Evolutionary conservation across 306 rosid species (phyloP).

Genomic region (Quercus parvula): DNA sequence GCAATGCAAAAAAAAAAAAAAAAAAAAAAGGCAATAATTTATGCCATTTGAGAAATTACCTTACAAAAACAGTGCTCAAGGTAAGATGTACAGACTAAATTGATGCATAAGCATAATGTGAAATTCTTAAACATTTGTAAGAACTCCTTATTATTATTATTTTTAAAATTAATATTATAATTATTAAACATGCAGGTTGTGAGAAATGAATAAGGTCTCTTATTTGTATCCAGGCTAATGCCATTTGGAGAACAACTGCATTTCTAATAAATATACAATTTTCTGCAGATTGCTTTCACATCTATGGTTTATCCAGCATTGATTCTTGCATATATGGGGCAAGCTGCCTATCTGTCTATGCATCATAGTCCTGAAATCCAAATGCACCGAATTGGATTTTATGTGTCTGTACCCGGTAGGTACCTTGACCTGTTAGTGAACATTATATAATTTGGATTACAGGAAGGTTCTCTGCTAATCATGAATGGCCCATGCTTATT

Average conservation of each 20-base stretch:
- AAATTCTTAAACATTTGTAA: no score
- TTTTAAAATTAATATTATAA: no score
- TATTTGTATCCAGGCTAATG: background rate
- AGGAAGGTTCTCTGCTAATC: conserved; percentile 25
- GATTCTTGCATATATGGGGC: conserved; percentile 97
- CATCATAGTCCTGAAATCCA: conserved; percentile 31
- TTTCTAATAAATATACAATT: conserved; percentile 22
- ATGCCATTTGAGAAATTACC: no score
- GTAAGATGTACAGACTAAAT: no score
- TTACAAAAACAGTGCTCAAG: no score
- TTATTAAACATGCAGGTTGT: background rate
- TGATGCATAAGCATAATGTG: no score
- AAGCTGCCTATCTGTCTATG: conserved; percentile 84
- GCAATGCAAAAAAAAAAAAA: no score
- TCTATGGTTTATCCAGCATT: conserved; percentile 87
- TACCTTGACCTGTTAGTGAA: conserved; percentile 18
- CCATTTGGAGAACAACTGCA: conserved; percentile 11
- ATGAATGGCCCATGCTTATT: conserved; percentile 18
- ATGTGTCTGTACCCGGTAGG: conserved; percentile 91
- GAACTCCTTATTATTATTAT: no score
- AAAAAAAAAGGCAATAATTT: no score
- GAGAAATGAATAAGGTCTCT: background rate
- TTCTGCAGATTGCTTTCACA: conserved; percentile 93
- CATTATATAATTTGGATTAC: conserved; percentile 14
- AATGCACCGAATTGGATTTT: conserved; percentile 58